phyloP scores from a whole-genome alignment of 179 eudicot species.

The Actinidia arguta region DNA sequence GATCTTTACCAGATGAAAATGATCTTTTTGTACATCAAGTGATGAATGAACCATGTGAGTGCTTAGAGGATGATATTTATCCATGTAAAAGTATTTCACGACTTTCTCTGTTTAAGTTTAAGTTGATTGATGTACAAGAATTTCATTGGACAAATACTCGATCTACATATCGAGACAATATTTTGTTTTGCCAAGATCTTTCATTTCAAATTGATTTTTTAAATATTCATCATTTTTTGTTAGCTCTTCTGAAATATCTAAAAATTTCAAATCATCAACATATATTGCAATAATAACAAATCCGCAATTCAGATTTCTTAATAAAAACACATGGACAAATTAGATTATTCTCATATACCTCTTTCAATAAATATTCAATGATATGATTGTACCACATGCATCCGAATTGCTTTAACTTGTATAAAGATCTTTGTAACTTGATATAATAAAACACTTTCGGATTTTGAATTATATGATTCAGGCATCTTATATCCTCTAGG shows the following conservation, averaged over 20 bases:
- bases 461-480: neutral
- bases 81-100: neutral
- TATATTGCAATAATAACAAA: conserved; percentile 9
- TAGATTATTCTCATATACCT: neutral
- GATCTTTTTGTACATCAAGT: neutral
- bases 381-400: neutral
- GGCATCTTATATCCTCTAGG: neutral
- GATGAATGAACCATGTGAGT: neutral
- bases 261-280: conserved; percentile 7
- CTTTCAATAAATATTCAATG: neutral
- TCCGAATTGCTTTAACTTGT: neutral
- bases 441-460: neutral
- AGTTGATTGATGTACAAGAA: neutral
- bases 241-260: conserved; percentile 4
- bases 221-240: neutral
- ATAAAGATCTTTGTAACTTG: neutral
- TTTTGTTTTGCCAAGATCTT: conserved; percentile 9
- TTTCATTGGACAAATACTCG: neutral
- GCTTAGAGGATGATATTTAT: neutral
- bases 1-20: neutral
- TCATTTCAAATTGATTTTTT: neutral
- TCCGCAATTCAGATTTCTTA: neutral
- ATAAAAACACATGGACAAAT: conserved; percentile 13
- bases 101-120: neutral
- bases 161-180: neutral